phyloP scores from a whole-genome alignment of 2,329 filamentous ascomycete species.

The Colletotrichum navitas region DNA sequence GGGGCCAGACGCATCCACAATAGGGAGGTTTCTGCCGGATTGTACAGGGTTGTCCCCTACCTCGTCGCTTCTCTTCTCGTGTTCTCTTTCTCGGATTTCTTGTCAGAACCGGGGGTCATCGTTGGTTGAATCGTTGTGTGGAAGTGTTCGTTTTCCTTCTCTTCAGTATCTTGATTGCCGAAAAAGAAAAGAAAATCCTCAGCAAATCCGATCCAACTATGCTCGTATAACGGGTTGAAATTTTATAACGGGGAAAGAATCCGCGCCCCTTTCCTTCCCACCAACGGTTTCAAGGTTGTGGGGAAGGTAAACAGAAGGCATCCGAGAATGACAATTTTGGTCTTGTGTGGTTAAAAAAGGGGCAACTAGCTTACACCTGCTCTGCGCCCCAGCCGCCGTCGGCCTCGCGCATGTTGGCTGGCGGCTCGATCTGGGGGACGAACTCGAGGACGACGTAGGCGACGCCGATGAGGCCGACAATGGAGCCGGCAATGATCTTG shows the following conservation, averaged over 20 bases:
- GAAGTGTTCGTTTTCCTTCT: conserved; percentile 30
- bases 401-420: conserved; percentile 84
- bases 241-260: conserved; percentile 22
- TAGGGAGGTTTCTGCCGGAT: conserved; percentile 7
- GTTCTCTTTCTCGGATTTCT: conserved; percentile 12
- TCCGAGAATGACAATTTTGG: conserved; percentile 31
- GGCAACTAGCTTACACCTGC: conserved; percentile 69
- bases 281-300: conserved; percentile 21
- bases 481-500: conserved; percentile 80
- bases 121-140: conserved; percentile 10
- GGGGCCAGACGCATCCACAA: conserved; percentile 17
- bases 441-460: conserved; percentile 83
- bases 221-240: conserved; percentile 21
- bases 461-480: conserved; percentile 83
- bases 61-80: conserved; percentile 10
- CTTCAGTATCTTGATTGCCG: conserved; percentile 40
- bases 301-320: conserved; percentile 14
- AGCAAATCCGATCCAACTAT: conserved; percentile 40
- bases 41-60: conserved; percentile 11
- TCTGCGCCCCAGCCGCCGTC: conserved; percentile 83
- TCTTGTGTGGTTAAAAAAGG: conserved; percentile 39
- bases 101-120: background rate
- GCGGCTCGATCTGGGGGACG: conserved; percentile 82
- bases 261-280: conserved; percentile 22
- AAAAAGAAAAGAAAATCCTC: conserved; percentile 38